Conservation (phyloP, 2,329 filamentous ascomycete species). For the Aspergillus intermedius region DNA sequence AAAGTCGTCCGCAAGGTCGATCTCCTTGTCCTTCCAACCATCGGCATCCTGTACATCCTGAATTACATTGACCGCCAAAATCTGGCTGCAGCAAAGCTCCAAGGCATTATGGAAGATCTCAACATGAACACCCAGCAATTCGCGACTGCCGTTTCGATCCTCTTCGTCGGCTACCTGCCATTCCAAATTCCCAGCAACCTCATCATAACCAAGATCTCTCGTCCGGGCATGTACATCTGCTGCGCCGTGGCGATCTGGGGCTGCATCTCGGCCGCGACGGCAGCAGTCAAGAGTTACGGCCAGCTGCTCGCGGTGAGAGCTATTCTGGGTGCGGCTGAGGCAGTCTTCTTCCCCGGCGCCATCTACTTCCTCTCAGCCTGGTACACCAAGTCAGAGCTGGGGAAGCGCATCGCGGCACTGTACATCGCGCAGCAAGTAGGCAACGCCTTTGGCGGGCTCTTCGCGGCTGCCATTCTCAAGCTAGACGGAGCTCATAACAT, state of each 20-base stretch:
- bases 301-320: conserved; percentile 53
- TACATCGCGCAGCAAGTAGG: conserved; percentile 23
- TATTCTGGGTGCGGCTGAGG: conserved; percentile 57
- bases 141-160: conserved; percentile 22
- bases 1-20: conserved; percentile 27
- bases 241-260: conserved; percentile 55
- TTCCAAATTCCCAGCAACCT: conserved; percentile 43
- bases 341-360: conserved; percentile 50
- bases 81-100: conserved; percentile 34
- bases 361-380: conserved; percentile 36
- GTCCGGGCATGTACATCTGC: conserved; percentile 48
- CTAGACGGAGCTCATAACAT: conserved; percentile 16
- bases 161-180: conserved; percentile 22
- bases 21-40: conserved; percentile 23
- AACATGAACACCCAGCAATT: conserved; percentile 32
- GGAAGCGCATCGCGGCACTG: conserved; percentile 24
- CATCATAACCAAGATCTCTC: conserved; percentile 46
- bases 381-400: conserved; percentile 33
- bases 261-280: conserved; percentile 41
- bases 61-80: conserved; percentile 38
- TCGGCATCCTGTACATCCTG: conserved; percentile 35
- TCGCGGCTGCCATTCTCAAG: conserved; percentile 20
- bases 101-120: conserved; percentile 37
- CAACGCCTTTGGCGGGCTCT: conserved; percentile 22
- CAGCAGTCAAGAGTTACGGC: conserved; percentile 46